phyloP scores from a whole-genome alignment of 2,329 filamentous ascomycete species.

The Aureobasidium melanogenum region DNA sequence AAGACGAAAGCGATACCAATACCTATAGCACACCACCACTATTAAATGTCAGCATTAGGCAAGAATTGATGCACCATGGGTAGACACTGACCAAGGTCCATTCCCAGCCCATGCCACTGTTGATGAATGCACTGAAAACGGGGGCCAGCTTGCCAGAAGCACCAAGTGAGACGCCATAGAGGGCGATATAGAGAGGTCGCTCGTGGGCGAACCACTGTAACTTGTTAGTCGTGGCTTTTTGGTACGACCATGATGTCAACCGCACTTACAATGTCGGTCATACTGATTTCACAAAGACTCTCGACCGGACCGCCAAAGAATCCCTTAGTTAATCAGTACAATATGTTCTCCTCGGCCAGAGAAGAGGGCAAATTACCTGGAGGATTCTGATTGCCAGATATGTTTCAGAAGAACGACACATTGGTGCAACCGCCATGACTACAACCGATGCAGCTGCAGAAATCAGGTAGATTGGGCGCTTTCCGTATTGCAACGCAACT shows the following conservation, averaged over 20 bases:
- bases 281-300: conserved; percentile 16
- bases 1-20: conserved; percentile 40
- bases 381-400: conserved; percentile 23
- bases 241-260: background rate
- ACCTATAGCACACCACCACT: conserved; percentile 48
- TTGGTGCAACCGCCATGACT: conserved; percentile 18
- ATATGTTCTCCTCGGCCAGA: background rate
- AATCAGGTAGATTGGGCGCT: conserved; percentile 21
- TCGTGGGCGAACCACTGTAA: conserved; percentile 22
- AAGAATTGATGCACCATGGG: background rate
- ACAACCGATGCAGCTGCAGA: conserved; percentile 15
- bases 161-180: conserved; percentile 19
- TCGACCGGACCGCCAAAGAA: conserved; percentile 20
- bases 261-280: conserved; percentile 17
- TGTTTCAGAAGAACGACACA: conserved; percentile 14
- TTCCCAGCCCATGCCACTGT: conserved; percentile 40
- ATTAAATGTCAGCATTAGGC: background rate
- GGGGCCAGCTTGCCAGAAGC: conserved; percentile 22
- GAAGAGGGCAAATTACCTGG: background rate
- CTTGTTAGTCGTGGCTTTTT: background rate
- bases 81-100: conserved; percentile 32
- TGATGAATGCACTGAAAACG: conserved; percentile 42
- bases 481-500: conserved; percentile 36
- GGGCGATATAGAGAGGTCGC: conserved; percentile 21
- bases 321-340: conserved; percentile 10